Percentiles rank a stretch among this genome's conserved stretches.
phyloP scores from a whole-genome alignment of 139 green algal genomes.

The Desmodesmus armatus region DNA sequence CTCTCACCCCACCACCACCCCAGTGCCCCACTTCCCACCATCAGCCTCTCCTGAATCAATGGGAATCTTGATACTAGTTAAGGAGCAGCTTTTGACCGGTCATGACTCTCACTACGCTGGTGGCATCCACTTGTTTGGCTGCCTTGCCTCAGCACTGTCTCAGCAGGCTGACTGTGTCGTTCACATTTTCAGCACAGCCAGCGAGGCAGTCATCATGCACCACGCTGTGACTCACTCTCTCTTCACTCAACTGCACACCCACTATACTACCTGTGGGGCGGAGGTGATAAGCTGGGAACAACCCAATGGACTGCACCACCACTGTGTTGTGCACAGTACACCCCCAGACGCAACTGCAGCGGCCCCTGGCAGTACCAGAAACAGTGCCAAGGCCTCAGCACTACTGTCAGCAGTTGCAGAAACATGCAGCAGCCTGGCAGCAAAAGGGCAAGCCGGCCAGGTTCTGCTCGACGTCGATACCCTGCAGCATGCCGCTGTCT shows the following conservation, averaged over 20 bases:
- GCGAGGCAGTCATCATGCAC: background rate
- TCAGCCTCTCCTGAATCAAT: no score
- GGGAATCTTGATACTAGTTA: constrained; percentile 14
- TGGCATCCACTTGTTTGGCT: constrained; percentile 9
- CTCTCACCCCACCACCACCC: no score
- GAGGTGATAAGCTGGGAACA: constrained; percentile 11
- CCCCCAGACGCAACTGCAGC: background rate
- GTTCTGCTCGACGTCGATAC: constrained; percentile 12
- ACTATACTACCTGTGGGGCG: background rate
- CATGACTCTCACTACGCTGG: constrained; percentile 34
- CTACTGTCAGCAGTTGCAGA: background rate
- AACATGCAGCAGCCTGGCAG: no score
- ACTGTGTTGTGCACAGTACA: background rate
- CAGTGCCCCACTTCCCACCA: no score
- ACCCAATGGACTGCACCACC: background rate
- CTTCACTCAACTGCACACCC: background rate
- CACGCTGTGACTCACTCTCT: background rate
- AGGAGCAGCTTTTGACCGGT: background rate
- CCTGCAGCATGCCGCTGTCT: constrained; percentile 16
- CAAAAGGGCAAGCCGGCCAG: background rate
- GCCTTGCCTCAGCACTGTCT: background rate
- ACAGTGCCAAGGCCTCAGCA: background rate
- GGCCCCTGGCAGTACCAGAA: background rate
- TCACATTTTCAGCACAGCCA: constrained; percentile 1
- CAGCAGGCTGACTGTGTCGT: background rate